Evolutionary conservation across 345 rosid species (phyloP).

Genomic region (Reutealis trisperma): DNA sequence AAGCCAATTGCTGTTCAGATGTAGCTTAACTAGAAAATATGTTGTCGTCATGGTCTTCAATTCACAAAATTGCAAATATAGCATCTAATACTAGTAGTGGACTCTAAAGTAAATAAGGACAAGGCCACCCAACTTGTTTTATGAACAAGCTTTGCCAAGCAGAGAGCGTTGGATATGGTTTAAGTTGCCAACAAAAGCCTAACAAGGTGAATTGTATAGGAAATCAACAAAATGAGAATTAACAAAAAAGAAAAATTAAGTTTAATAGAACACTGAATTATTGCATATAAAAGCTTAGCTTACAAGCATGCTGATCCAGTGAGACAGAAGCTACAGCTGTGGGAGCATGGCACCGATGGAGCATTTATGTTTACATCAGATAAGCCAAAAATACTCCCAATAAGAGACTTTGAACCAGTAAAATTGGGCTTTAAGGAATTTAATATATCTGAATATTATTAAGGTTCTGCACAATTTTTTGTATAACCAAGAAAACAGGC

Average conservation of each 20-base stretch:
- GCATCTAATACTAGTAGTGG: not conserved
- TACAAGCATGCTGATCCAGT: slow-evolving; percentile 71
- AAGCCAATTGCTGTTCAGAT: not conserved
- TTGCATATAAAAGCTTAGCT: slow-evolving; percentile 34
- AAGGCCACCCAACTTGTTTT: not conserved
- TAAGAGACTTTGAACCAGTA: slow-evolving; percentile 49
- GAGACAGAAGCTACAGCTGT: slow-evolving; percentile 38
- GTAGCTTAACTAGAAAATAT: not conserved
- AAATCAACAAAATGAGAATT: not conserved
- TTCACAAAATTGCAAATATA: not conserved
- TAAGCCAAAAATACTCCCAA: slow-evolving; percentile 51
- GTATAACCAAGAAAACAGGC: not conserved
- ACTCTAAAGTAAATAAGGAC: not conserved
- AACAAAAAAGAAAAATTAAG: not conserved
- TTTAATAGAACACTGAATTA: not conserved
- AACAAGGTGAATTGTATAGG: not conserved
- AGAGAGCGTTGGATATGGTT: not conserved
- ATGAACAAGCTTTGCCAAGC: not conserved
- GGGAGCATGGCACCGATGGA: slow-evolving; percentile 40
- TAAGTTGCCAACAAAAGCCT: not conserved
- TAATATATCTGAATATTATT: slow-evolving; percentile 56
- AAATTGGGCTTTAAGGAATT: slow-evolving; percentile 45
- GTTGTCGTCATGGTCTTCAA: not conserved
- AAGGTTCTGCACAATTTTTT: slow-evolving; percentile 36
- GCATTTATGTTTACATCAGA: slow-evolving; percentile 28